Evolutionary conservation across 208 protist genomes (phyloP), one percentile per base, ranked within the genome.

Genomic region (Trypanosoma rangeli): DNA sequence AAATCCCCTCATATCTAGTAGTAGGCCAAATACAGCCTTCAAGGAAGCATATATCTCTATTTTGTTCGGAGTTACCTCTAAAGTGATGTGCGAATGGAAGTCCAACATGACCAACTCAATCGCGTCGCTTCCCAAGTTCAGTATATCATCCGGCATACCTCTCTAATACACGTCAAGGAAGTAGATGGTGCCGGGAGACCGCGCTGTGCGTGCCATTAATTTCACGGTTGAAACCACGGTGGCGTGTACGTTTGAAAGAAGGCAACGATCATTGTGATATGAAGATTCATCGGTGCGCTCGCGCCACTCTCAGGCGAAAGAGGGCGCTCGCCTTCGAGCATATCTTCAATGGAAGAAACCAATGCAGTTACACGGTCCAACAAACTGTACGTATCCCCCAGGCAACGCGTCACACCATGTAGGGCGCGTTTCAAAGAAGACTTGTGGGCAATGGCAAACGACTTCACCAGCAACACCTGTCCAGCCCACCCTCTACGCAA

Each of bases 351-450:
- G n/a, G 64, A 70, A 20, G 58, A 49, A 24, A 92, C 53, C 16
- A 46, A 31, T 22, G 66, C 48, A 74, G 86, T 92, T 48, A 92
- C 73, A 39, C 68, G 73, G 60, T 86, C 76, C 52, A 92, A 63
- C 20, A 74, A 49, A 39, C 64, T 76, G 74, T 90, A 78, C 0
- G 70, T 54, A 8, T 79, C 78, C 8, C 86, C 86, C 42, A 92
- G 78, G 52, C 70, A 79, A 61, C 78, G 82, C 9, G 88, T 82
- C 20, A 93, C 80, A 20, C 81, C 63, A 31, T 69, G 80, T 31
- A 89, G 84, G 10, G 74, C 60, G 24, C 73, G 79, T 59, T 85
- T 81, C 29, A 92, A 68, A 13, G 68, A 68, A 52, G 74, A 70
- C 68, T 88, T 87, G 60, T 87, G 83, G 15, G 69, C 50, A 64